Conservation (phyloP, 257 asterid species). For the Gentiana dahurica region DNA sequence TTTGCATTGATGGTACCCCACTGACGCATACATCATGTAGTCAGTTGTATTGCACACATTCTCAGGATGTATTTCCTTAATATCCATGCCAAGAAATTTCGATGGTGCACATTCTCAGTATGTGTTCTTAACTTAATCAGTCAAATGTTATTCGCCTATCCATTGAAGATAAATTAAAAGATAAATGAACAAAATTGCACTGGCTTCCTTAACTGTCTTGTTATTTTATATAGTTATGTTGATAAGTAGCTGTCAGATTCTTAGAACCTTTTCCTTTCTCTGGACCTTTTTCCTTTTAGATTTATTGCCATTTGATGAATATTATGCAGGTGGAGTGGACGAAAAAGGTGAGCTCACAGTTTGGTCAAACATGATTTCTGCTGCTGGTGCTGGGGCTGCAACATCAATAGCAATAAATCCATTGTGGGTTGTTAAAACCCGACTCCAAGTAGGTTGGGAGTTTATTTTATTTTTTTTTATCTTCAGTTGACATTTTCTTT, state of each 20-base stretch:
- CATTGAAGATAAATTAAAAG: background rate
- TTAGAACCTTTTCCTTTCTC: constrained; percentile 3
- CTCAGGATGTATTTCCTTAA: no score
- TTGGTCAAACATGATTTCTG: constrained; percentile 79
- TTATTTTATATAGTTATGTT: background rate
- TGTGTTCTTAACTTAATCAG: no score
- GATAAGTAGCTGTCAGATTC: background rate
- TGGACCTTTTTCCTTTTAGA: background rate
- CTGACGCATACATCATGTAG: no score
- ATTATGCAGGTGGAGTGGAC: constrained; percentile 57
- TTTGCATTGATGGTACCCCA: no score
- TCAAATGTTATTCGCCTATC: no score
- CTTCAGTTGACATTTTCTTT: background rate
- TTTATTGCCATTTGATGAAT: background rate
- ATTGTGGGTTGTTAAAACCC: constrained; percentile 91
- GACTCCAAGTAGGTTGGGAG: constrained; percentile 71
- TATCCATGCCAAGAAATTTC: no score
- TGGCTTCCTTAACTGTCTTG: background rate
- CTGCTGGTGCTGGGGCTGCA: constrained; percentile 93
- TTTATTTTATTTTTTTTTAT: constrained; percentile 2
- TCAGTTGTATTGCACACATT: no score
- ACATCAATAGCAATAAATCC: constrained; percentile 76
- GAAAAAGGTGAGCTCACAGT: constrained; percentile 46
- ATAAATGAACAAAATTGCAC: background rate
- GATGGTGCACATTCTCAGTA: no score